These are phyloP conservation scores for Rosa multiflora DNA, from an alignment of 306 rosid genomes.

Conservation along the genomic window DNA sequence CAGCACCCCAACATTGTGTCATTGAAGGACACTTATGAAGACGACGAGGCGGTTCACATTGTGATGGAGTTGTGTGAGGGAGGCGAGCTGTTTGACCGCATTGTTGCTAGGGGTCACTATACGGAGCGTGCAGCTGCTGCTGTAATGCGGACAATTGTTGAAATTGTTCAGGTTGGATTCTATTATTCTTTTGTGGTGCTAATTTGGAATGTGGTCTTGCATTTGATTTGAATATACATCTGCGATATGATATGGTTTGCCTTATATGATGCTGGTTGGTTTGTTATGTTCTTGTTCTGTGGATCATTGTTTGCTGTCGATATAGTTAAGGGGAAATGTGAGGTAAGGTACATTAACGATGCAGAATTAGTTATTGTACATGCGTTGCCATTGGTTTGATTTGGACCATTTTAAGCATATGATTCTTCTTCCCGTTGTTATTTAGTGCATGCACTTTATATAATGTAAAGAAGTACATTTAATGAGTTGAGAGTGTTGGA, in stretches of 20 bases:
- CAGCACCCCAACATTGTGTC: slow-evolving; percentile 44
- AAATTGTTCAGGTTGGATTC: slow-evolving; percentile 50
- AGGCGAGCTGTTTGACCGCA: slow-evolving; percentile 58
- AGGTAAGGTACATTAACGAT: not conserved
- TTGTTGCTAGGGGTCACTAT: slow-evolving; percentile 66
- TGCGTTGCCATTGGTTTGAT: not conserved
- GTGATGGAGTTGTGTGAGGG: slow-evolving; percentile 65
- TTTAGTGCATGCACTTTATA: not conserved
- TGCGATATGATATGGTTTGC: not conserved
- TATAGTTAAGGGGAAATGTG: not conserved
- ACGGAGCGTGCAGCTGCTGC: slow-evolving; percentile 61
- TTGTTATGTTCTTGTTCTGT: not conserved
- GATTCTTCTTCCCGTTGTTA: not conserved
- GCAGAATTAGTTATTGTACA: not conserved
- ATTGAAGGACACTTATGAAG: slow-evolving; percentile 54
- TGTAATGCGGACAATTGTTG: slow-evolving; percentile 54
- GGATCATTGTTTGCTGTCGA: not conserved
- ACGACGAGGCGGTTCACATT: slow-evolving; percentile 53
- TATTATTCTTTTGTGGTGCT: not conserved
- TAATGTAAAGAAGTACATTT: not conserved
- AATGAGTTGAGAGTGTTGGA: slow-evolving; percentile 4
- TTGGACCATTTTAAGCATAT: slow-evolving; percentile 1
- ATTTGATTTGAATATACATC: not conserved
- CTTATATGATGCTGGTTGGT: not conserved
- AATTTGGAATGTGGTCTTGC: slow-evolving; percentile 1